phyloP scores from a whole-genome alignment of 371 early-diverging fungal species.

The Gilbertella persicaria region DNA sequence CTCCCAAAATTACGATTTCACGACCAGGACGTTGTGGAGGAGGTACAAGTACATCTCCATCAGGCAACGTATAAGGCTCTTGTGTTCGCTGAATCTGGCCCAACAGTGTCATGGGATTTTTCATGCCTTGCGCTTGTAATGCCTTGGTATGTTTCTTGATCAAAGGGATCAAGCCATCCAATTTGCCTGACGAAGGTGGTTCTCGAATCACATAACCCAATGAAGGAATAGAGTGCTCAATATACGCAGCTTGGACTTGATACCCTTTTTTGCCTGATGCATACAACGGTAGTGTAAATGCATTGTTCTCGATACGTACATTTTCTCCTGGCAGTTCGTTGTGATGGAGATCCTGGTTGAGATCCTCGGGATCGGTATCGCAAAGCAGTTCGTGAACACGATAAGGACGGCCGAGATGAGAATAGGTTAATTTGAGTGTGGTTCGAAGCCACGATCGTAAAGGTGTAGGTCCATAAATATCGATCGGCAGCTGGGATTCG shows the following conservation, averaged over 20 bases:
- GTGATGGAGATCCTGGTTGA: conserved; percentile 26
- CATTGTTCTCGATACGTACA: conserved; percentile 8
- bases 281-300: conserved; percentile 7
- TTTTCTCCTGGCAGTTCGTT: conserved; percentile 47
- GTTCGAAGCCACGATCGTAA: conserved; percentile 52
- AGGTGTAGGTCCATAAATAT: conserved; percentile 60
- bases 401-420: conserved; percentile 37
- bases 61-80: conserved; percentile 43
- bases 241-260: conserved; percentile 43
- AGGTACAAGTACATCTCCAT: conserved; percentile 43
- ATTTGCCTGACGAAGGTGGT: conserved; percentile 40
- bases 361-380: conserved; percentile 24
- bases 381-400: conserved; percentile 49
- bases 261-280: conserved; percentile 9
- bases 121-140: conserved; percentile 26
- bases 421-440: conserved; percentile 45
- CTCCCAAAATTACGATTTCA: conserved; percentile 58
- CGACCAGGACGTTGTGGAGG: conserved; percentile 45
- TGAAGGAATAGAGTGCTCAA: conserved; percentile 56
- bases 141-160: conserved; percentile 45
- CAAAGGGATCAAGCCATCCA: conserved; percentile 44
- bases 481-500: conserved; percentile 26
- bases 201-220: conserved; percentile 57
- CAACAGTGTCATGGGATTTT: conserved; percentile 51
- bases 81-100: conserved; percentile 46